Evolutionary conservation across 1,284 basidiomycete species (phyloP).

Genomic region (Polyporus tsugae): DNA sequence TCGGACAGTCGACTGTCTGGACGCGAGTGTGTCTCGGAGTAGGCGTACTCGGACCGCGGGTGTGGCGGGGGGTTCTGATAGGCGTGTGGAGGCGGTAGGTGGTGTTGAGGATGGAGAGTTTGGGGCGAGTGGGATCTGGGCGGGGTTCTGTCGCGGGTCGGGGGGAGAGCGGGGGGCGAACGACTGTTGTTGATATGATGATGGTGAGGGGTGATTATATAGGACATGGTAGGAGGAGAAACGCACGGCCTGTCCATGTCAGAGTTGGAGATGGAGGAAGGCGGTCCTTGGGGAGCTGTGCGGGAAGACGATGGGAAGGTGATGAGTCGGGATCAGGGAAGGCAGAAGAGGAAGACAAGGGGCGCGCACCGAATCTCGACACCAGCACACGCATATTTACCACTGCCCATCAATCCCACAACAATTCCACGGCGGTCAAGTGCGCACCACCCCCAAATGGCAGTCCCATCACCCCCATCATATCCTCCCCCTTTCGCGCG

Average conservation of each 20-base stretch:
- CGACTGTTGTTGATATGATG: conserved; percentile 35
- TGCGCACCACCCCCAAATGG: conserved; percentile 23
- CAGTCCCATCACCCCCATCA: conserved; percentile 27
- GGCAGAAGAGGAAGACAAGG: conserved; percentile 27
- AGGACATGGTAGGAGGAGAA: conserved; percentile 23
- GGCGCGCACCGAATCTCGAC: conserved; percentile 29
- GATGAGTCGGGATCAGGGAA: conserved; percentile 33
- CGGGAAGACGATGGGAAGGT: conserved; percentile 34
- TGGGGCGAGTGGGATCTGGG: conserved; percentile 25
- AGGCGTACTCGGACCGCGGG: not conserved
- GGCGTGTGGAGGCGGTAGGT: conserved; percentile 2
- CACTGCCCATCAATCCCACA: conserved; percentile 24
- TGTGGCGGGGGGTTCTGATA: conserved; percentile 11
- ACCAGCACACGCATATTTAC: conserved; percentile 31
- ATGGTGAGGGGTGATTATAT: conserved; percentile 33
- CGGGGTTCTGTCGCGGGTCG: conserved; percentile 24
- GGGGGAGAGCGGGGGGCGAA: conserved; percentile 26
- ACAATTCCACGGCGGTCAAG: conserved; percentile 27
- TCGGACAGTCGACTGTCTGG: conserved; percentile 31
- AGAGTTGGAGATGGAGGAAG: conserved; percentile 26
- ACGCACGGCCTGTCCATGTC: conserved; percentile 35
- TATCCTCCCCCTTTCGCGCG: conserved; percentile 10
- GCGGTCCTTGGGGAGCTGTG: conserved; percentile 34
- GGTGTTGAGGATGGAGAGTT: conserved; percentile 8
- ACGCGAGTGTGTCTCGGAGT: conserved; percentile 17